phyloP scores from a whole-genome alignment of 495 filamentous ascomycete species.

The Parachaetomium inaequale region DNA sequence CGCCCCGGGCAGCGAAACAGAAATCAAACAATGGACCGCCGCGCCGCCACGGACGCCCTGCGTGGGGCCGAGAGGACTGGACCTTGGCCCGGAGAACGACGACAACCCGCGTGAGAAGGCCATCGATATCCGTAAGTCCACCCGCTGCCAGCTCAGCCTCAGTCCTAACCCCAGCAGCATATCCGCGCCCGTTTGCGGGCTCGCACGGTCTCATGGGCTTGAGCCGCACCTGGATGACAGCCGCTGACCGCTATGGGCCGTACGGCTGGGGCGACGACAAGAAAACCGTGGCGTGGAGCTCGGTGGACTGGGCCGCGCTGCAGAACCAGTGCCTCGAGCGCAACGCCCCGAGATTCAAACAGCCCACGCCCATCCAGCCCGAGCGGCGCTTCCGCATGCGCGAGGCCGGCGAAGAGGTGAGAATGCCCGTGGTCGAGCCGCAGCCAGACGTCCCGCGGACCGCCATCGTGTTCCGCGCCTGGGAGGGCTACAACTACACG shows the following conservation, averaged over 20 bases:
- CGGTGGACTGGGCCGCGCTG: not conserved
- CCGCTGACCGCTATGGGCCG: slow-evolving; percentile 6
- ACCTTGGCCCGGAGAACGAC: not conserved
- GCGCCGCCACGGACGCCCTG: not conserved
- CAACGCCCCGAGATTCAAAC: not conserved
- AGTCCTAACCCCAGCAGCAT: not conserved
- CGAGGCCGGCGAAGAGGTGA: not conserved
- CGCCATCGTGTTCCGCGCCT: slow-evolving; percentile 8
- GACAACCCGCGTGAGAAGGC: slow-evolving; percentile 3
- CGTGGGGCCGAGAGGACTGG: not conserved
- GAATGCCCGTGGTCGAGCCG: not conserved
- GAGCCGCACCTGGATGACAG: slow-evolving; percentile 8
- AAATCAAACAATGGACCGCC: not conserved
- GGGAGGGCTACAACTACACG: slow-evolving; percentile 7
- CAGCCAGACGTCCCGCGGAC: slow-evolving; percentile 5
- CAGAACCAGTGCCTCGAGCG: slow-evolving; percentile 2
- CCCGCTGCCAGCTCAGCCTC: not conserved
- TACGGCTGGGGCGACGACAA: slow-evolving; percentile 6
- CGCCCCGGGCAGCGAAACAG: not conserved
- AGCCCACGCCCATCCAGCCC: not conserved
- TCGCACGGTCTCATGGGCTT: not conserved
- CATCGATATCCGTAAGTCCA: slow-evolving; percentile 4
- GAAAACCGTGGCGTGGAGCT: not conserved
- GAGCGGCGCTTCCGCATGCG: slow-evolving; percentile 4
- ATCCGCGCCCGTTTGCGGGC: slow-evolving; percentile 3